phyloP scores from a whole-genome alignment of 345 rosid species.

The Hypericum perforatum region DNA sequence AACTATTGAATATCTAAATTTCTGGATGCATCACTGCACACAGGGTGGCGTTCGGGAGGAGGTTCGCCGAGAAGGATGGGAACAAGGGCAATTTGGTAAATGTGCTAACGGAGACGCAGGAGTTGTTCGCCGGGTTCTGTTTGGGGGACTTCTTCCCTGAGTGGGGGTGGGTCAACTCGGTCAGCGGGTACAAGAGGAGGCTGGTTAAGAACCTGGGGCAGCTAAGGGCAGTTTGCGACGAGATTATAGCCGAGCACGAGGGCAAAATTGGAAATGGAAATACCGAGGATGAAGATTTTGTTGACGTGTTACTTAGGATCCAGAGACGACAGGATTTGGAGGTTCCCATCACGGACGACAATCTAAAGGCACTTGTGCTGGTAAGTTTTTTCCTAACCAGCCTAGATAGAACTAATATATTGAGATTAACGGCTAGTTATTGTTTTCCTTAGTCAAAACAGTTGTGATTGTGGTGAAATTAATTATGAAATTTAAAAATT shows the following conservation, averaged over 20 bases:
- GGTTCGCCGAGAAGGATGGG: slow-evolving; percentile 17
- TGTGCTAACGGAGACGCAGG: slow-evolving; percentile 31
- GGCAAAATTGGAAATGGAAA: background rate
- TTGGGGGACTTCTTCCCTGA: slow-evolving; percentile 28
- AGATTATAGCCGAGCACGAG: slow-evolving; percentile 27
- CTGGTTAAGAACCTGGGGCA: slow-evolving; percentile 23
- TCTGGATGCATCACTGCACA: too few relatives aligned
- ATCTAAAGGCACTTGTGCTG: slow-evolving; percentile 29
- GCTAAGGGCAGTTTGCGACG: slow-evolving; percentile 27
- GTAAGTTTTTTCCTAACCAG: slow-evolving; percentile 7
- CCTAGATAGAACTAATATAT: too few relatives aligned
- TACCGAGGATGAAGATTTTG: slow-evolving; percentile 17
- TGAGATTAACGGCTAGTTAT: too few relatives aligned
- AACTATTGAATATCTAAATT: too few relatives aligned
- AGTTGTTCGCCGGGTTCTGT: slow-evolving; percentile 31
- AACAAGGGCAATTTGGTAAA: slow-evolving; percentile 12
- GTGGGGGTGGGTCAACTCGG: slow-evolving; percentile 26
- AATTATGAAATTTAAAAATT: too few relatives aligned
- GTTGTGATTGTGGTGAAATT: too few relatives aligned
- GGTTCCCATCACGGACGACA: slow-evolving; percentile 28
- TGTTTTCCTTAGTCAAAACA: too few relatives aligned
- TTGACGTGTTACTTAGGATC: slow-evolving; percentile 26
- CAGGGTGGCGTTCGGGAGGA: slow-evolving; percentile 29
- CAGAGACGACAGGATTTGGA: slow-evolving; percentile 17
- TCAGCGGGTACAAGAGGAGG: slow-evolving; percentile 24